Base-by-base conservation (phyloP, 2,329 filamentous ascomycete species). In the Arthrinium puccinioides region DNA sequence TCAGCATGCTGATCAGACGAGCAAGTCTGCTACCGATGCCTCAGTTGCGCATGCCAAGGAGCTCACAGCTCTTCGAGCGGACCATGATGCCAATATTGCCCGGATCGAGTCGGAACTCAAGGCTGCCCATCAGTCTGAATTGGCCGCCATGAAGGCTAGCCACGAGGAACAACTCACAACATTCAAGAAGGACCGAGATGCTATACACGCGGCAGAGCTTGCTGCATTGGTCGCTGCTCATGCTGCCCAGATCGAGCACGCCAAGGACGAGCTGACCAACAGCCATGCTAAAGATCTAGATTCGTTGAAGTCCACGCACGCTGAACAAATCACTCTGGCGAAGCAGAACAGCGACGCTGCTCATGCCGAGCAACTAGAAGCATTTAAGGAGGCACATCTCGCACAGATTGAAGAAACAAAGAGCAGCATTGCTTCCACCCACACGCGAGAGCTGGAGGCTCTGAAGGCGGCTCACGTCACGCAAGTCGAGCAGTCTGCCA, bases 131-230 rank as follows among this genome's bases (percentile, higher is more conserved):
- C 36, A 33, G 6, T 32, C 40, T 20, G 46, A 52, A 28, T 37
- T 52, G 14, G 43, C 46, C 9, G 34, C 38, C 6, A 45, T 55
- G 2, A 46, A 50, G 36, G 15, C 43, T 4, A 48, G 34, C 6
- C 53, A 58, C 32, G 40, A 37, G 9, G 44, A 55, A 13, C 46
- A 54, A 29, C 20, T 58, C 34, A 40, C 40, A 4, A 42, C 36
- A 19, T 41, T 46, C 15, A 49, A 44, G 40, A 32, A 37, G n/a
- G 46, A 49, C 5, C 49, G 36, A 20, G 45, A 52, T 13, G 39
- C 44, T 21, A 34, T 39, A 4, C 52, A 54, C 30, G 46, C 50
- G 4, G 48, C 49, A 15, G 55, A 56, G 34, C 28, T 59, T 13
- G 46, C 49, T 16, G 44, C 47, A 7, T 45, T 56, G 23, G 40